Evolutionary conservation across 192 early-diverging fungal species (phyloP).

Genomic region (Ambispora gerdemannii): DNA sequence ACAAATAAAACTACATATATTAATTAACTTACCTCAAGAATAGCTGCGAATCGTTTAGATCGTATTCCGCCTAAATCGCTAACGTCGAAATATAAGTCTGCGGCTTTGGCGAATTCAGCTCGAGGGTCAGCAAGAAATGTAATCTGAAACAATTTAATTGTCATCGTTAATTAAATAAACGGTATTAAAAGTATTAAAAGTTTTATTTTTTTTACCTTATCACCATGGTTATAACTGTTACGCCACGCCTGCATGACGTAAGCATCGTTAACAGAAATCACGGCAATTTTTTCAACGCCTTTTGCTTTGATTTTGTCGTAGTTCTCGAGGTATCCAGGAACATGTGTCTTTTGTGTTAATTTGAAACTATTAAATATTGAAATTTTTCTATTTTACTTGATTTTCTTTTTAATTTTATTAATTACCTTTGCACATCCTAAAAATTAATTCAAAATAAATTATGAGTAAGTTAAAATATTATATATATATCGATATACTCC

Average conservation of each 20-base stretch:
- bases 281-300: constrained; percentile 50
- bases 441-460: too few relatives aligned
- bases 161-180: too few relatives aligned
- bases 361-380: not conserved
- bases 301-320: constrained; percentile 44
- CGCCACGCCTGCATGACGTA: constrained; percentile 57
- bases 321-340: constrained; percentile 53
- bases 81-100: constrained; percentile 57
- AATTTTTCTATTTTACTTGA: not conserved
- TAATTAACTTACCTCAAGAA: constrained; percentile 46
- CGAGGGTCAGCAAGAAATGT: constrained; percentile 53
- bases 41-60: constrained; percentile 51
- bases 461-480: not conserved
- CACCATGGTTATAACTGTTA: constrained; percentile 37
- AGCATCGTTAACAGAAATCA: constrained; percentile 51
- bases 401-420: not conserved
- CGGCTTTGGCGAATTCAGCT: constrained; percentile 49
- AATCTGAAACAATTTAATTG: constrained; percentile 38
- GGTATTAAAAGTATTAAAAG: not conserved
- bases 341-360: constrained; percentile 36
- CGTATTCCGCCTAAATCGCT: constrained; percentile 49
- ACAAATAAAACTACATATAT: too few relatives aligned
- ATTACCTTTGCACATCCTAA: constrained; percentile 38
- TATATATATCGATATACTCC: not conserved
- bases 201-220: not conserved